Evolutionary conservation across 1,284 basidiomycete species (phyloP).

Genomic region (Pterulicium gracile): DNA sequence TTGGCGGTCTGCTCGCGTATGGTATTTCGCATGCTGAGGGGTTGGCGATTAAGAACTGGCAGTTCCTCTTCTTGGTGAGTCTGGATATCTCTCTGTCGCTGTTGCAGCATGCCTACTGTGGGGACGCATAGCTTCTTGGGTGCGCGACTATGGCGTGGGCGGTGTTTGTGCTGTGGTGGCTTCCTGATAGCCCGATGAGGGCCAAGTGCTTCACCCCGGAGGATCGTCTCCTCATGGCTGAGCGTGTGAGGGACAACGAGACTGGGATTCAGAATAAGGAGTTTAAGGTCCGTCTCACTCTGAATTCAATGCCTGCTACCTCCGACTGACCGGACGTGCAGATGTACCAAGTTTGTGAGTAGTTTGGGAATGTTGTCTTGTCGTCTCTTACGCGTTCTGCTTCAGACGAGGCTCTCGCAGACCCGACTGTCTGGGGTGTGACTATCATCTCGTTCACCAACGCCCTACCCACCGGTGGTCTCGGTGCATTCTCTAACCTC

Average conservation of each 20-base stretch:
- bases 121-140: constrained; percentile 26
- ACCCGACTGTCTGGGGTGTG: constrained; percentile 34
- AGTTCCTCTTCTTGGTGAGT: constrained; percentile 36
- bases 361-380: no score
- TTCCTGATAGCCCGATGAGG: constrained; percentile 39
- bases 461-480: constrained; percentile 40
- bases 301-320: not conserved
- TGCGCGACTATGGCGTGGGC: constrained; percentile 37
- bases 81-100: no score
- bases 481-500: constrained; percentile 42
- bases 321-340: constrained; percentile 8
- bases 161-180: constrained; percentile 37
- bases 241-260: constrained; percentile 44
- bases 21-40: constrained; percentile 35
- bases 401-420: constrained; percentile 33
- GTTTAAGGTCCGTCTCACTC: constrained; percentile 28
- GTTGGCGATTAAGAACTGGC: constrained; percentile 37
- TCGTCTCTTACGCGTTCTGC: not conserved
- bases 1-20: constrained; percentile 40
- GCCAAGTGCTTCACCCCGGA: constrained; percentile 36
- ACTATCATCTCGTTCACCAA: constrained; percentile 39
- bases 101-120: no score
- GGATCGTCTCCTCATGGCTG: constrained; percentile 40
- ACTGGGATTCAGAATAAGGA: constrained; percentile 43
- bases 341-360: constrained; percentile 27